Conservation (phyloP, 768 basidiomycete species). For the Pluteus cervinus region DNA sequence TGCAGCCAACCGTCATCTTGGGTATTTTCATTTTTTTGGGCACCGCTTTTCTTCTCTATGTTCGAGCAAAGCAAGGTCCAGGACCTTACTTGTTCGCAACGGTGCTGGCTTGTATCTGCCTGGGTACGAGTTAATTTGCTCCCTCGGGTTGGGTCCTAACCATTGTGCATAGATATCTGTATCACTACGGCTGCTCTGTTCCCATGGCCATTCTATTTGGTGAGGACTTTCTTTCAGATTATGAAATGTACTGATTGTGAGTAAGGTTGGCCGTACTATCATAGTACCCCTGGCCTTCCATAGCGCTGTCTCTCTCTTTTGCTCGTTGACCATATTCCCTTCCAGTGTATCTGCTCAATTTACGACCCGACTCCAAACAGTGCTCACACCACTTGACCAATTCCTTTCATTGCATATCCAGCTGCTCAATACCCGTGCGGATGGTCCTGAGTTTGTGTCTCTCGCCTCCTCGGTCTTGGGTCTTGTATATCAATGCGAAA, state of each 20-base stretch:
- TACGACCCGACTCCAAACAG: constrained; percentile 38
- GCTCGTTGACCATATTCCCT: constrained; percentile 56
- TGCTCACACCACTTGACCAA: constrained; percentile 41
- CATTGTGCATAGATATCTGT: constrained; percentile 40
- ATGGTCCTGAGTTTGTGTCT: constrained; percentile 31
- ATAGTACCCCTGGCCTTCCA: constrained; percentile 57
- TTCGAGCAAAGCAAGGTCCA: constrained; percentile 55
- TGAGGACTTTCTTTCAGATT: constrained; percentile 13
- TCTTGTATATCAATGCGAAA: constrained; percentile 36
- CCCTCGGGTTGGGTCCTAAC: not conserved
- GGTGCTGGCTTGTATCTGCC: constrained; percentile 53
- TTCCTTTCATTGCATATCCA: constrained; percentile 40
- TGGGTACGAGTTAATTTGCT: constrained; percentile 33
- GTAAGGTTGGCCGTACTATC: constrained; percentile 45
- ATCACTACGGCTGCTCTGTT: constrained; percentile 53
- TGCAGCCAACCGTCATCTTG: constrained; percentile 51
- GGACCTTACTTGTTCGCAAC: constrained; percentile 55
- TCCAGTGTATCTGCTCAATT: constrained; percentile 56
- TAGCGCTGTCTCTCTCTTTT: constrained; percentile 45
- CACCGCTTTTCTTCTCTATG: constrained; percentile 47
- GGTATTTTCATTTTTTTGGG: constrained; percentile 62
- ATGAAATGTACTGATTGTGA: not conserved
- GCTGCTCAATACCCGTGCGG: constrained; percentile 37
- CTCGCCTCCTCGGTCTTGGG: constrained; percentile 23
- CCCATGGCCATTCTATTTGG: constrained; percentile 59